Evolutionary conservation across 192 early-diverging fungal genomes (phyloP), one percentile per base, ranked within the genome.

Genomic region (Kickxella alabastrina): DNA sequence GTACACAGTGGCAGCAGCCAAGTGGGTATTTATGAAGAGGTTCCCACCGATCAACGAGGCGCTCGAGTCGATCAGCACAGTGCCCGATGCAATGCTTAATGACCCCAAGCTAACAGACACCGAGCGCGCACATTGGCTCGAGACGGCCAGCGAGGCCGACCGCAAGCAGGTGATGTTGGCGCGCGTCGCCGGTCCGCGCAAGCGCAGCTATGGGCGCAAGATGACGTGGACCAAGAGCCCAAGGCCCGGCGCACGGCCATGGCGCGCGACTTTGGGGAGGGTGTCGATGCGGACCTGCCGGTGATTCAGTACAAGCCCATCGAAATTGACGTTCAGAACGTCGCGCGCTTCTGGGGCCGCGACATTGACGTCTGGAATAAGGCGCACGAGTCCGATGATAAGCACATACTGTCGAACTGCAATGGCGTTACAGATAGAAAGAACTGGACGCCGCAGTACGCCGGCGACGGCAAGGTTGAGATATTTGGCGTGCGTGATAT

Each of bases 291-390:
- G 4, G 28, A 69, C 17, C 54, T 81, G 14, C 79, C 84, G 1
- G 70, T 74, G 28, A 63, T 84, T 23, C 64, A 74, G 18, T 71
- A 70, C 42, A 73, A 84, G 45, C 83, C 84, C 3, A 83, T 87
- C 44, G 86, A 87, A 47, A 71, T 87, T 43, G 76, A 85, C 57
- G 68, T 86, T n/a, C 83, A 85, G 49, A 87, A 87, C 50, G 83
- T 87, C 21, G 82, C 86, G 15, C 80, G 81, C 32, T 80, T 85
- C 43, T 84, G 83, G 83, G 86, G 86, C 27, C 75, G 84, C 34
- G 76, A 84, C 62, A 78, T 86, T 14, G 86, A 87, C 54, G 64
- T 87, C 18, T 87, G 86, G 86, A 79, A 78, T 22, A 67, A 77
- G 8, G 77, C 84, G 10, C 57, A 56, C 18, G 58, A 59, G 23